Base-by-base conservation (phyloP, 768 basidiomycete genomes). In the Imleria badia region DNA sequence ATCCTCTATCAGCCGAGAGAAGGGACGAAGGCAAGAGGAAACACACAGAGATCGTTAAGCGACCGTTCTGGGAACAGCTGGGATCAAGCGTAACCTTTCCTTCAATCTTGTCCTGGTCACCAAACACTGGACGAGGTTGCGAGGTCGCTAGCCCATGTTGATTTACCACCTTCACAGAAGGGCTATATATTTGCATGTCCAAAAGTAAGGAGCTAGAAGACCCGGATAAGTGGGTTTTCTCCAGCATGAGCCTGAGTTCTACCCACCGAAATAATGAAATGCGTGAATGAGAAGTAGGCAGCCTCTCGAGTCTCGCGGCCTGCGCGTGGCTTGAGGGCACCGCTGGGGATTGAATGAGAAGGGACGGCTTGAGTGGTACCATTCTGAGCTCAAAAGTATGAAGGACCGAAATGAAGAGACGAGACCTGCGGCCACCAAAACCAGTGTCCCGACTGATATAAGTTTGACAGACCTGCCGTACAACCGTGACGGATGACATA, bases 101-200 rank as follows among this genome's bases (percentile, higher is more conserved):
- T 57, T 76, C 74, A 15, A 89, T 74, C 56, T 75, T 78, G 63
- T 87, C 85, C 43, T 80, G 76, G 48, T 83, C 79, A 33, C 79
- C 77, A 59, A 85, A 89, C 5, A 88, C 82, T 2, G 86, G 78
- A 22, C 63, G 49, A 34, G 71, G 59, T 12, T 64, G 66, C 15
- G 63, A 58, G 36, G 26, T 55, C 26, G 62, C 64, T 20, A 68
- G 60, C 20, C 65, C 69, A 43, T 57, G 44, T 19, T 64, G 61
- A 15, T 67, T 68, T 10, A 76, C 69, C n/a, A 77, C 66, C 63
- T 81, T 83, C 12, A 86, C 69, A n/a, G 79, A 83, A 6, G 83
- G 78, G 51, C 85, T 87, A 52, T 81, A 78, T 26, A 89, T 70
- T 52, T 81, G 80, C 49, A 89, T 74, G 58, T 86, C 81, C 62